Evolutionary conservation across 179 eudicot genomes (phyloP), one percentile per base, ranked within the genome.

Genomic region (Silene coronaria): DNA sequence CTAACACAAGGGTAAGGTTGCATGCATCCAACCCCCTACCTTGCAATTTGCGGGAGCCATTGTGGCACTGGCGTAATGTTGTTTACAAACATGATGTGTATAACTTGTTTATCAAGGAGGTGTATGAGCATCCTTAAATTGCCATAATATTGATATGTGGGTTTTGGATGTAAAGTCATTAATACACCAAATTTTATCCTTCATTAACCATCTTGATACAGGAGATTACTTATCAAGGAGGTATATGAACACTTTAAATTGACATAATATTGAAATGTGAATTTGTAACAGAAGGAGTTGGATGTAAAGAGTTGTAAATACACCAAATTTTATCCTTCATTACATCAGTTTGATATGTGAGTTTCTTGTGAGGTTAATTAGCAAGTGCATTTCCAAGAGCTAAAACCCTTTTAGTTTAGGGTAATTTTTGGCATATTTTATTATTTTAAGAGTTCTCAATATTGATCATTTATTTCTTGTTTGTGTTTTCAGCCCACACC

Each of bases 401-500:
- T 51, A 26, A 63, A 45, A 48, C 14, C 16, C 72, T 11, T 24
- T 66, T 66, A 66, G 34, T 21, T 58, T 8, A 51, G 16, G 26
- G n/a, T 78, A 38, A 13, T 67, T 5, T 38, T 58, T 57, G 9
- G 19, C 34, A n/a, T 12, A 27, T 30, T 27, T 10, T 45, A 62
- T 71, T 36, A 57, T 71, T 57, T 36, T 19, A 48, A 71, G 42
- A 32, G n/a, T 66, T 67, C 32, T 57, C 55, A 21, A 10, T 42
- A 32, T 69, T 11, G 68, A 13, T 32, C 51, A 21, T 77, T 55
- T 71, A 8, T 38, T 19, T 67, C 38, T 60, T 71, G 34, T 36
- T 26, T 73, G 72, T 62, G 69, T 75, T 85, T 84, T 76, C 92
- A 95, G 99, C 99, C 16, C 99, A 95, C 82, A 95, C 97, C 72